Evolutionary conservation across 352 stramenopile species (phyloP), one percentile per base, ranked within the genome.

Genomic region (Phytophthora palmivora): DNA sequence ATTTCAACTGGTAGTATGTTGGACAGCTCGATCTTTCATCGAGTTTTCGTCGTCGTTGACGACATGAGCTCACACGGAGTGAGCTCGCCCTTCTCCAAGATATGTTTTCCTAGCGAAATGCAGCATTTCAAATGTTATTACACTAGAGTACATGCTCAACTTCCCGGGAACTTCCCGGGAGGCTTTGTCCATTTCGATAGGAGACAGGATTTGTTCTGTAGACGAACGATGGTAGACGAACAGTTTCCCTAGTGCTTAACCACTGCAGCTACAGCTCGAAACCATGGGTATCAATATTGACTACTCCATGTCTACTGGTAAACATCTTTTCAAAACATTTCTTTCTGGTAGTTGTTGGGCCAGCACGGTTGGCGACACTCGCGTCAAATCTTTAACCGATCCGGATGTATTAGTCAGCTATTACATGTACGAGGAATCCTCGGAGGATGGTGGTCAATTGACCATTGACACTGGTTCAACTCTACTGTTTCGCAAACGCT

Each of bases 111-210:
- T 64, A 51, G 30, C n/a, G n/a, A 43, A 53, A 66, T 58, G 3
- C 46, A n/a, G n/a, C n/a, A n/a, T n/a, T n/a, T n/a, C n/a, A n/a
- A n/a, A n/a, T n/a, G n/a, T n/a, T n/a, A n/a, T n/a, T 12, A 38
- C n/a, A n/a, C n/a, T n/a, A n/a, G n/a, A n/a, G n/a, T n/a, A n/a
- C 24, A 28, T 28, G 24, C 24, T 6, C 7, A 48, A 30, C 7
- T 26, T 52, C 32, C 43, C n/a, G 26, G n/a, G n/a, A 56, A 56
- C 32, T 16, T 33, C n/a, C 33, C 34, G 39, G 42, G 18, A 67
- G 36, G 42, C 49, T 61, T 61, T 67, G 58, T 30, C 30, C 43
- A 55, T 66, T 60, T 66, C 49, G 58, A 51, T 60, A n/a, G n/a
- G n/a, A n/a, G n/a, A n/a, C n/a, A 66, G 58, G 7, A 55, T 38